Evolutionary conservation across 129 eudicot genomes (phyloP).

Genomic region (Kitagawia praeruptora): DNA sequence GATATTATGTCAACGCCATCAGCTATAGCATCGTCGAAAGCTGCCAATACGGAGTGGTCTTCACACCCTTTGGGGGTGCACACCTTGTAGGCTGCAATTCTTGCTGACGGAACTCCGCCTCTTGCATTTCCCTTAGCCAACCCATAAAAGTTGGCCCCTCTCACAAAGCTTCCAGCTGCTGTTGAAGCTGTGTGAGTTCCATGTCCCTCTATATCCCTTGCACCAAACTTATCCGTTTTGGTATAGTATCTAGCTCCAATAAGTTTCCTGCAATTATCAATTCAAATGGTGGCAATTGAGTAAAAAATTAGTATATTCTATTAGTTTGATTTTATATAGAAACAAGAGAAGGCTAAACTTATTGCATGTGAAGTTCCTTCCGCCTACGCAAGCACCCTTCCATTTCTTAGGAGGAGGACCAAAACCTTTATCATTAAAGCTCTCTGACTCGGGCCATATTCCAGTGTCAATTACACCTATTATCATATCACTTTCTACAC

Average conservation of each 20-base stretch:
- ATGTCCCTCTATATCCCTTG: slow-evolving; percentile 24
- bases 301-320: neutral
- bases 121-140: slow-evolving; percentile 19
- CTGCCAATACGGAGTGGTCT: slow-evolving; percentile 11
- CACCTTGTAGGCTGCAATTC: slow-evolving; percentile 26
- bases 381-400: slow-evolving; percentile 17
- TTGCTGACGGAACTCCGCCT: slow-evolving; percentile 17
- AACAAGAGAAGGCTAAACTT: neutral
- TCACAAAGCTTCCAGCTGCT: slow-evolving; percentile 18
- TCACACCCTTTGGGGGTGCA: neutral
- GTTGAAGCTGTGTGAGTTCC: slow-evolving; percentile 30
- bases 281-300: neutral
- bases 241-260: slow-evolving; percentile 25
- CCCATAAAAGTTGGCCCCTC: slow-evolving; percentile 16
- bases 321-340: neutral
- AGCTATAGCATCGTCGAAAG: slow-evolving; percentile 25
- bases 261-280: slow-evolving; percentile 18
- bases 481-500: neutral
- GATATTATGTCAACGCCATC: slow-evolving; percentile 26
- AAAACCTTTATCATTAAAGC: neutral
- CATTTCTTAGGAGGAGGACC: slow-evolving; percentile 16
- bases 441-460: slow-evolving; percentile 4
- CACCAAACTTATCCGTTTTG: neutral
- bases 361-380: slow-evolving; percentile 19
- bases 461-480: neutral